A percentile compares a stretch with the other conserved stretches of the same genome.
Evolutionary conservation across 768 basidiomycete species (phyloP).

Genomic region (Phaffia australis): DNA sequence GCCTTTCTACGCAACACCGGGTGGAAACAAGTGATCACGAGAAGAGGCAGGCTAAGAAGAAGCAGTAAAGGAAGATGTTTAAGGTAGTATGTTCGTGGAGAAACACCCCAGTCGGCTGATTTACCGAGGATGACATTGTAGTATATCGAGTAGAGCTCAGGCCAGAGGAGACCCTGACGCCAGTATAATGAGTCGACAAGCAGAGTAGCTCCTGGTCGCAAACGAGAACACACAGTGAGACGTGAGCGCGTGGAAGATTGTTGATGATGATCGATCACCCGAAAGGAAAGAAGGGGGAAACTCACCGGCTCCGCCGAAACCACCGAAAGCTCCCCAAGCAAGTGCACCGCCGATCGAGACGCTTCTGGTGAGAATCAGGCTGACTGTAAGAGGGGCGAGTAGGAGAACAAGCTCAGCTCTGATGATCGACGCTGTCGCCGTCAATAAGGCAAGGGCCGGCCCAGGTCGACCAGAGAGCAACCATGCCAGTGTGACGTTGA

Average conservation of each 20-base stretch:
- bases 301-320: slow-evolving; percentile 30
- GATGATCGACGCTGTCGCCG: slow-evolving; percentile 57
- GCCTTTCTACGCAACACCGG: slow-evolving; percentile 41
- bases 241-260: background rate
- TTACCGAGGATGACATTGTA: slow-evolving; percentile 86
- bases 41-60: slow-evolving; percentile 53
- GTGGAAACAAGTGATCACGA: slow-evolving; percentile 49
- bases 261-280: background rate
- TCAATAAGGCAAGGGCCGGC: slow-evolving; percentile 51
- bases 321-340: background rate
- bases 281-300: slow-evolving; percentile 12
- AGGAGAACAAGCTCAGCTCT: slow-evolving; percentile 69
- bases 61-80: slow-evolving; percentile 63
- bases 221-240: background rate
- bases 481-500: slow-evolving; percentile 29
- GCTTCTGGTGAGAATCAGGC: slow-evolving; percentile 33
- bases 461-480: slow-evolving; percentile 45
- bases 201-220: slow-evolving; percentile 48
- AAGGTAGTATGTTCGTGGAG: slow-evolving; percentile 60
- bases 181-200: slow-evolving; percentile 79
- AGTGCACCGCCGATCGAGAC: slow-evolving; percentile 39
- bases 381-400: slow-evolving; percentile 47
- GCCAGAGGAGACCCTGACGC: slow-evolving; percentile 58
- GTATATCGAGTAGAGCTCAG: slow-evolving; percentile 63
- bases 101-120: slow-evolving; percentile 86